Percentiles rank a stretch among this genome's conserved stretches.
phyloP scores from a whole-genome alignment of 2,329 filamentous ascomycete genomes.

The Botrytis tulipae region DNA sequence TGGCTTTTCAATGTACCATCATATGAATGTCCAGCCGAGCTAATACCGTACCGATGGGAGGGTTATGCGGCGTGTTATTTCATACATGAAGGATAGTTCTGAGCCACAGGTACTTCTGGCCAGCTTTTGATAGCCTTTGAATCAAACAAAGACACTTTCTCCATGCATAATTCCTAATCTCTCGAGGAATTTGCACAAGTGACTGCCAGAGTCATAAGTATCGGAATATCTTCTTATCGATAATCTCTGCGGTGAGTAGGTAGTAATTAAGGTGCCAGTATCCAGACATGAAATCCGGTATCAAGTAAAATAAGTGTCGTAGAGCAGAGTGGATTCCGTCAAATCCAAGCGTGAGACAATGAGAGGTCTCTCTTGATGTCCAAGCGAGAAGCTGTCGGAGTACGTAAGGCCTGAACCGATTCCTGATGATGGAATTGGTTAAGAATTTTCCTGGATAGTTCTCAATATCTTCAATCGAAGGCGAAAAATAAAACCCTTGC shows the following conservation, averaged over 20 bases:
- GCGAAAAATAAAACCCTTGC: neutral
- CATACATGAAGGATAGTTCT: neutral
- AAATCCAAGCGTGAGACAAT: neutral
- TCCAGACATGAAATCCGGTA: neutral
- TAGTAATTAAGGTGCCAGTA: neutral
- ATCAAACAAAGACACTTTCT: neutral
- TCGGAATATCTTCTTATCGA: neutral
- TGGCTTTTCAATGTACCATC: neutral
- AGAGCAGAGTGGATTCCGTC: neutral
- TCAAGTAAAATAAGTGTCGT: neutral
- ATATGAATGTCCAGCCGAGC: neutral
- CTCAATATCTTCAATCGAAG: neutral
- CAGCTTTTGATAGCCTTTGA: neutral
- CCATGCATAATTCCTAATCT: neutral
- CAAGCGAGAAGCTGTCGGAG: neutral
- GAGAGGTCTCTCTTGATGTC: neutral
- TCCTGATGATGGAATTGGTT: neutral
- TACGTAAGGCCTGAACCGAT: neutral
- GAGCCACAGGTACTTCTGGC: neutral
- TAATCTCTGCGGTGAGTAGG: neutral
- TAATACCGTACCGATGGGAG: neutral
- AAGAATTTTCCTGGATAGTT: neutral
- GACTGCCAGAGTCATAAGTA: neutral
- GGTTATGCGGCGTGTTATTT: too few species aligned
- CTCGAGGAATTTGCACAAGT: neutral